These are phyloP conservation scores for Talaromyces atroroseus DNA, from an alignment of 2,329 filamentous ascomycete genomes.

Conservation along the genomic window DNA sequence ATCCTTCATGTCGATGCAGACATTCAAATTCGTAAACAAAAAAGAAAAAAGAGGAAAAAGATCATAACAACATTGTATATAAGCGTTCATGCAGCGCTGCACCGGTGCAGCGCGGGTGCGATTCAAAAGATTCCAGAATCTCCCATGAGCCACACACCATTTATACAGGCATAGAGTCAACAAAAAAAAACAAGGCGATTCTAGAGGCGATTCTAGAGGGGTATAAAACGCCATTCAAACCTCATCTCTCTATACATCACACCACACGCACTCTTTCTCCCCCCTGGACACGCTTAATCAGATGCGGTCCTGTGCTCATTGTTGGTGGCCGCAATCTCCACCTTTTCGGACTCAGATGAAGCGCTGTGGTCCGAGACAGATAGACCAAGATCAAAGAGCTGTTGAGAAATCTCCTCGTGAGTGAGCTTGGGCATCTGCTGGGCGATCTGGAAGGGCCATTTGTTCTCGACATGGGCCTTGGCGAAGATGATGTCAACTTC, in stretches of 20 bases:
- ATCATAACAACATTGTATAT: too few relatives aligned
- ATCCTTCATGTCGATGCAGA: too few relatives aligned
- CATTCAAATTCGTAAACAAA: too few relatives aligned
- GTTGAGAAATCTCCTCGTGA: not conserved
- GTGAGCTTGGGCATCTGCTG: slow-evolving; percentile 17
- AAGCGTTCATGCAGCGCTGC: too few relatives aligned
- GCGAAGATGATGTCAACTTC: slow-evolving; percentile 28
- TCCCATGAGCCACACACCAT: too few relatives aligned
- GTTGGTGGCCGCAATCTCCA: not conserved
- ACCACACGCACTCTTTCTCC: not conserved
- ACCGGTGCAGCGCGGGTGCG: too few relatives aligned
- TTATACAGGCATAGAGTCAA: too few relatives aligned
- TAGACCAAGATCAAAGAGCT: not conserved
- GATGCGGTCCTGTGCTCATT: not conserved
- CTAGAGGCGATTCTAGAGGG: not conserved
- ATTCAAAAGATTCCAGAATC: too few relatives aligned
- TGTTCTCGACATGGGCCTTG: slow-evolving; percentile 16
- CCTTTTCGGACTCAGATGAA: not conserved
- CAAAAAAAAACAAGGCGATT: not conserved
- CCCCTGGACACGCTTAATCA: not conserved
- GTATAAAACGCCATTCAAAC: not conserved
- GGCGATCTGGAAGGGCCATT: slow-evolving; percentile 19
- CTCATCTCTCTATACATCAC: not conserved
- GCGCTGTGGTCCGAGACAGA: not conserved
- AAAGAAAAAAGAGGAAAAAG: too few relatives aligned